These are phyloP conservation scores for Gossypium rotundifolium DNA, from an alignment of 345 rosid genomes.

Conservation along the genomic window DNA sequence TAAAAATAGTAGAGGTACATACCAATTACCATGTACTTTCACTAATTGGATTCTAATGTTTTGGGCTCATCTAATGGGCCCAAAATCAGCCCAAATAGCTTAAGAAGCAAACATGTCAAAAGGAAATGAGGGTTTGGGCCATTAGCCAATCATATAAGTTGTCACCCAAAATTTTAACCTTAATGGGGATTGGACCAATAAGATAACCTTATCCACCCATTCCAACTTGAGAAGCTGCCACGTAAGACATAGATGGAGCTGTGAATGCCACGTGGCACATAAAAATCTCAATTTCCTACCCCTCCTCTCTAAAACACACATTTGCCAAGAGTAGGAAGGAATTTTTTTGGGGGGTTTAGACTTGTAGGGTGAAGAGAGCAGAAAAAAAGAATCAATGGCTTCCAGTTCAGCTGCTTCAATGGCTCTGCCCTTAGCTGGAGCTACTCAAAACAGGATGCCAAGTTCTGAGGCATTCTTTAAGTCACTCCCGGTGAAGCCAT, in stretches of 20 bases:
- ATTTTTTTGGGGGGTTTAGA: neutral
- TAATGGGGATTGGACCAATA: conserved; percentile 34
- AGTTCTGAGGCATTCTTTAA: conserved; percentile 39
- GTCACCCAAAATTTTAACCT: conserved; percentile 12
- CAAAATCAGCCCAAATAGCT: neutral
- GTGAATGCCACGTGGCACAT: conserved; percentile 9
- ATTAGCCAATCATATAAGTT: neutral
- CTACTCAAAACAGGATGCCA: conserved; percentile 37
- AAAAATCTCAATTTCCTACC: conserved; percentile 23
- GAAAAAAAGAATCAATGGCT: conserved; percentile 39
- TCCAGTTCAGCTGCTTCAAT: conserved; percentile 68
- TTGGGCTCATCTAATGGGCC: neutral
- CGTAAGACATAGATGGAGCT: conserved; percentile 37
- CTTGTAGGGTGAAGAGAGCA: neutral
- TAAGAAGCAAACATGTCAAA: neutral
- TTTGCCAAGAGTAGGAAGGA: neutral
- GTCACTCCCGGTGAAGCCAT: conserved; percentile 50
- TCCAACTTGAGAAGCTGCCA: conserved; percentile 42
- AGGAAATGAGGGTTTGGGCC: neutral
- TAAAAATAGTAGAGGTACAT: too few relatives aligned
- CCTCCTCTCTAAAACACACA: conserved; percentile 11
- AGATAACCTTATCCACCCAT: conserved; percentile 67
- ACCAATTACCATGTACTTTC: too few relatives aligned
- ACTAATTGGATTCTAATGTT: too few relatives aligned
- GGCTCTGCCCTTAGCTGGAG: conserved; percentile 48